phyloP scores from a whole-genome alignment of 305 asterid species.

The Vinca major region DNA sequence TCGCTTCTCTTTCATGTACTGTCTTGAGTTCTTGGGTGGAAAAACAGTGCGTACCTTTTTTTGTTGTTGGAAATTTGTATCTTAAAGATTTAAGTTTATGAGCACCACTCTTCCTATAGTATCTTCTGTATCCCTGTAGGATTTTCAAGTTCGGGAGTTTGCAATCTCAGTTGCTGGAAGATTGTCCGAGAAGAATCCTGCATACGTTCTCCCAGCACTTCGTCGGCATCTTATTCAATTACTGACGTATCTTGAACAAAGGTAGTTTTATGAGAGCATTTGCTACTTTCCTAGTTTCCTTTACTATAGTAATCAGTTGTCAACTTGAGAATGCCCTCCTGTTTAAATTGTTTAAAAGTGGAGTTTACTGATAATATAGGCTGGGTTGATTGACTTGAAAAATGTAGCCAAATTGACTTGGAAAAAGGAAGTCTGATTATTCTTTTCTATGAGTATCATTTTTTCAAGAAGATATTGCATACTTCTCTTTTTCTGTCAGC shows the following conservation, averaged over 20 bases:
- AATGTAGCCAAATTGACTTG: neutral
- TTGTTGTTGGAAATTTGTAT: slow-evolving; percentile 4
- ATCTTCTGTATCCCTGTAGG: slow-evolving; percentile 33
- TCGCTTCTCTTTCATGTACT: neutral
- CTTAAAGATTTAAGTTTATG: slow-evolving; percentile 11
- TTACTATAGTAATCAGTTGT: neutral
- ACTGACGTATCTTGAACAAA: slow-evolving; percentile 86
- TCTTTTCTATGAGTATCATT: slow-evolving; percentile 11
- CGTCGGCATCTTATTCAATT: slow-evolving; percentile 97
- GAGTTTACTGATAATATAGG: neutral
- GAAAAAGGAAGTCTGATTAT: neutral
- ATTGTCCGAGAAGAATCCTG: slow-evolving; percentile 96
- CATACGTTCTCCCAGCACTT: slow-evolving; percentile 96
- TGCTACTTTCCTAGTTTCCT: no score
- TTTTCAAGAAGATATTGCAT: slow-evolving; percentile 18
- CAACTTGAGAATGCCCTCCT: neutral
- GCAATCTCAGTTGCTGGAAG: slow-evolving; percentile 95
- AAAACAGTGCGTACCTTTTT: neutral
- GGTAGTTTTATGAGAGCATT: slow-evolving; percentile 32
- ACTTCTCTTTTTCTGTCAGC: slow-evolving; percentile 35
- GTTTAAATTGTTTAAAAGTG: neutral
- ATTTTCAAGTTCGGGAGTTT: slow-evolving; percentile 77
- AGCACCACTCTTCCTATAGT: slow-evolving; percentile 4
- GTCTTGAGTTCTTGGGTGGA: neutral
- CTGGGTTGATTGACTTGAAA: neutral